phyloP scores from a whole-genome alignment of 192 early-diverging fungal species.

The Podila epigama region DNA sequence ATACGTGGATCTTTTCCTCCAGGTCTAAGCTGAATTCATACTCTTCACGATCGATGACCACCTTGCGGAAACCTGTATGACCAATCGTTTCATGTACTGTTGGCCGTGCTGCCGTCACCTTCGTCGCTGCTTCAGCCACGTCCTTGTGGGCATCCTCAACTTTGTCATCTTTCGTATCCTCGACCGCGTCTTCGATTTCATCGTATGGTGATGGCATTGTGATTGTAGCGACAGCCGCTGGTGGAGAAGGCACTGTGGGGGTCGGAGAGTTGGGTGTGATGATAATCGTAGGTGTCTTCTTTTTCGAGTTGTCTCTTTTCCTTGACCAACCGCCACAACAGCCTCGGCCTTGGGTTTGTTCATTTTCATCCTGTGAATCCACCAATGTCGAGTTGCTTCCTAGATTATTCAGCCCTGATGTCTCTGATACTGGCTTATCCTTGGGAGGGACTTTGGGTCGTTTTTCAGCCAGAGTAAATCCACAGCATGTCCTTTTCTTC shows the following conservation, averaged over 20 bases:
- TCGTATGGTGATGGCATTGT: background rate
- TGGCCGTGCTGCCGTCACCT: background rate
- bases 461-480: slow-evolving; percentile 2
- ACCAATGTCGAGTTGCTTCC: background rate
- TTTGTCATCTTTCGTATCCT: background rate
- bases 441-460: slow-evolving; percentile 13
- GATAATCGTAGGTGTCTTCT: background rate
- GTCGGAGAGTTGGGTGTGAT: background rate
- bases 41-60: slow-evolving; percentile 31
- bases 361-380: background rate
- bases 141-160: background rate
- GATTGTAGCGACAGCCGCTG: background rate
- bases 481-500: slow-evolving; percentile 5
- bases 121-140: background rate
- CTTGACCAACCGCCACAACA: background rate
- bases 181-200: background rate
- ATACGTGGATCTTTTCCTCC: too few species aligned
- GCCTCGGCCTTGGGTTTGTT: background rate
- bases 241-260: background rate
- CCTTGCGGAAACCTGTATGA: slow-evolving; percentile 37
- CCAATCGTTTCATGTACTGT: slow-evolving; percentile 32
- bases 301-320: background rate
- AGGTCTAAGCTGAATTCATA: slow-evolving; percentile 36
- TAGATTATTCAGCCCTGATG: background rate
- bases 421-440: background rate